Base-by-base conservation (phyloP, 257 asterid genomes). In the Dorcoceras hygrometricum region DNA sequence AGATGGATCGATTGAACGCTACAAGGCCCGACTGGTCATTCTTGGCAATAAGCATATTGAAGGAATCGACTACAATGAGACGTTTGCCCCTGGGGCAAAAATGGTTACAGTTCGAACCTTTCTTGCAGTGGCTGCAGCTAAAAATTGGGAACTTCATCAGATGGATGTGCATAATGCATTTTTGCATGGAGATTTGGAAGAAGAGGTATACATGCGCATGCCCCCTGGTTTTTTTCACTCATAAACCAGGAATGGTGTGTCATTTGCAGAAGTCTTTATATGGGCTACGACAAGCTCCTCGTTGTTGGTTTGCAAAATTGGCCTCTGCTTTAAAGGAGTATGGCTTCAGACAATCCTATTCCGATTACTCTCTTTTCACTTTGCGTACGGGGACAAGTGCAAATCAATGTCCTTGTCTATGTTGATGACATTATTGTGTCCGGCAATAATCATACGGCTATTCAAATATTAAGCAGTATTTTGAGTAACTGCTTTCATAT, bases 131-230 rank as follows among this genome's bases (percentile, higher is more conserved):
- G 60, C 55, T 11, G 64, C 64, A 5, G 36, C 36, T 5, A 23
- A 6, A 2, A 2, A 23, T 29, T 67, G 72, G 72, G 31, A 19
- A 4, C 4, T 56, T 6, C 65, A 67, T 67, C 64, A 67, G 16
- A 19, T 55, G 54, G 72, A 67, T 22, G 64, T 67, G 2, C 23
- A 67, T 18, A 67, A 67, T 19, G 73, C 48, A 2, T 69, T 69
- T 23, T 26, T 69, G 0, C 73, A 57, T 43, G 67, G 72, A 0
- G 48, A 69, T 25, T 14, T 69, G 0, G 20, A 69, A 6, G 66
- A 59, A 23, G 67, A 69, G 6, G 32, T 69, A 8, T 59, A 59
- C 48, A 59, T 59, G 73, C 1, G 0, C 2, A 0, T 27, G 23
- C 67, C 67, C 9, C 62, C 48, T 0, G 73, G 60, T 0, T 69